Conservation (phyloP, 1,284 basidiomycete genomes). For the Moesziomyces sp. region DNA sequence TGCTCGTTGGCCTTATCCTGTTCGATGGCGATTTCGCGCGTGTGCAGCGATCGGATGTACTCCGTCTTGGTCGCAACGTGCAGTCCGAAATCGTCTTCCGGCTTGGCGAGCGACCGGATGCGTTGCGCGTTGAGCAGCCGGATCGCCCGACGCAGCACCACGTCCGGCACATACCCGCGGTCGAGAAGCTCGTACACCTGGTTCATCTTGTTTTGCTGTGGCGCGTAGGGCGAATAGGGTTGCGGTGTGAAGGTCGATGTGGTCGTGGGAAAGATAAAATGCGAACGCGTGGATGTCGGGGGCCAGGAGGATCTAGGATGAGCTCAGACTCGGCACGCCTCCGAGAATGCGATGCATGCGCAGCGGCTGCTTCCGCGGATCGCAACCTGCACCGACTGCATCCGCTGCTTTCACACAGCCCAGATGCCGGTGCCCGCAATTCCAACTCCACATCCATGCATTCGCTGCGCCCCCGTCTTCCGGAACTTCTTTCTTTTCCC, state of each 20-base stretch:
- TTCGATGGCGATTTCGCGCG: slow-evolving; percentile 75
- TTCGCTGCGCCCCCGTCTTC: too few relatives aligned
- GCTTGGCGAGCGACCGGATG: slow-evolving; percentile 73
- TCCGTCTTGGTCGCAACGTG: slow-evolving; percentile 77
- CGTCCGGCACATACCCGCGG: slow-evolving; percentile 44
- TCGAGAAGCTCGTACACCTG: slow-evolving; percentile 43
- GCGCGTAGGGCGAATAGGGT: not conserved
- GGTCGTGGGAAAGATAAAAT: slow-evolving; percentile 3
- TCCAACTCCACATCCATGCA: too few relatives aligned
- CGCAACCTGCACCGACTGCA: slow-evolving; percentile 27
- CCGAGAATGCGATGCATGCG: too few relatives aligned
- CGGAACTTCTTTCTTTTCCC: too few relatives aligned
- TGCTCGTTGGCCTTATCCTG: slow-evolving; percentile 81
- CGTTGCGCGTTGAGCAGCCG: slow-evolving; percentile 75
- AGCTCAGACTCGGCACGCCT: slow-evolving; percentile 13
- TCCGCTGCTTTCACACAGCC: slow-evolving; percentile 8
- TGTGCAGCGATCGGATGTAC: slow-evolving; percentile 68
- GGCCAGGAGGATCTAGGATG: not conserved
- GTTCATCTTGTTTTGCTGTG: slow-evolving; percentile 16
- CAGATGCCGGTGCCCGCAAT: too few relatives aligned
- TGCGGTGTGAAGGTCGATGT: not conserved
- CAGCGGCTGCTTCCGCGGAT: slow-evolving; percentile 22
- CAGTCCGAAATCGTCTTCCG: slow-evolving; percentile 74
- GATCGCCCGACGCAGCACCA: slow-evolving; percentile 74
- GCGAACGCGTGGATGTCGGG: too few relatives aligned